These are phyloP conservation scores for Candida anglica DNA, from an alignment of 805 yeast species.

Conservation along the genomic window DNA sequence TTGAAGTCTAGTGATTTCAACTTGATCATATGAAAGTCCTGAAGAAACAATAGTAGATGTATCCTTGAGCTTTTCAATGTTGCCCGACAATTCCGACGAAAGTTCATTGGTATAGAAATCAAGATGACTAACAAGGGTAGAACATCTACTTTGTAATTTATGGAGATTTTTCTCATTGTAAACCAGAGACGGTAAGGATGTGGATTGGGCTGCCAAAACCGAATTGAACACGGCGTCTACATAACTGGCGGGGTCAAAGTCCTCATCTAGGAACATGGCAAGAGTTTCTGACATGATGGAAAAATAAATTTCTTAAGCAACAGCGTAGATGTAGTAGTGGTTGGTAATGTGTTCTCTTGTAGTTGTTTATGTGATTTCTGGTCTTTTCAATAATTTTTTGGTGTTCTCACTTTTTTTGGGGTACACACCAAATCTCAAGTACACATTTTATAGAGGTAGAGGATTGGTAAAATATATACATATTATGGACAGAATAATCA, in stretches of 20 bases:
- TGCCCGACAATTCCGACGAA: conserved; percentile 48
- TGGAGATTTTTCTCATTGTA: conserved; percentile 33
- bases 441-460: no score
- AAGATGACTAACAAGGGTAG: conserved; percentile 52
- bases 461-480: no score
- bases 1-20: conserved; percentile 53
- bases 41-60: conserved; percentile 45
- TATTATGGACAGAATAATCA: background rate
- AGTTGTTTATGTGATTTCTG: no score
- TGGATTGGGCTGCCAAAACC: conserved; percentile 18
- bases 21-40: conserved; percentile 19
- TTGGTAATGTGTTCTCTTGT: no score
- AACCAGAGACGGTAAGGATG: conserved; percentile 10
- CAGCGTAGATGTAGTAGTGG: no score
- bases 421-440: no score
- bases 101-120: conserved; percentile 62
- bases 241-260: conserved; percentile 60
- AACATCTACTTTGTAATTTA: conserved; percentile 44
- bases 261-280: conserved; percentile 65
- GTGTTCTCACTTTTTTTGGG: no score
- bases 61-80: conserved; percentile 44
- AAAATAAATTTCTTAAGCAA: no score
- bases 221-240: conserved; percentile 58
- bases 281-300: conserved; percentile 45
- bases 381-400: no score